phyloP scores from a whole-genome alignment of 345 rosid genomes.

The Populus tremula region DNA sequence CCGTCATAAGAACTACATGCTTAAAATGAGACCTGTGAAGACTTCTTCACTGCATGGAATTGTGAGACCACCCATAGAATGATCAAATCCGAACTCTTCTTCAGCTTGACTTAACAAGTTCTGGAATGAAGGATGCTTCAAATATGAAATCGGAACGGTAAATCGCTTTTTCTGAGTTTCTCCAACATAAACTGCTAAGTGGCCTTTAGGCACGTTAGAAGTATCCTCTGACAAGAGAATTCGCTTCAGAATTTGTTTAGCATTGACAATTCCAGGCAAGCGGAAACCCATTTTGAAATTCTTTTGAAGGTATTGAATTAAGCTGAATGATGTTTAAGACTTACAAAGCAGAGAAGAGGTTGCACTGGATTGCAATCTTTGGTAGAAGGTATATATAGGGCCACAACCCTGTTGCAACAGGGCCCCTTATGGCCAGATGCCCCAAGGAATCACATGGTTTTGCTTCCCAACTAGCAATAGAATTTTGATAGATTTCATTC shows the following conservation, averaged over 20 bases:
- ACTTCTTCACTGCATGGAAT: constrained; percentile 9
- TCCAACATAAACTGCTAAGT: constrained; percentile 27
- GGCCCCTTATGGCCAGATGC: not conserved
- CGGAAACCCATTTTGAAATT: constrained; percentile 11
- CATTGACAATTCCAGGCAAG: constrained; percentile 11
- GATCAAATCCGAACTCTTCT: constrained; percentile 15
- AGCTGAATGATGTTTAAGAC: not conserved
- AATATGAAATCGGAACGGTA: not conserved
- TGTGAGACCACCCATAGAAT: constrained; percentile 9
- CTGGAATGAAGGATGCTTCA: constrained; percentile 14
- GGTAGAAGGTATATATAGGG: not conserved
- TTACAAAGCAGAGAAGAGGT: not conserved
- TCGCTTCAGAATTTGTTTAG: constrained; percentile 2
- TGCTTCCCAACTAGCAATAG: not conserved
- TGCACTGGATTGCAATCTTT: not conserved
- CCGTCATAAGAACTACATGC: not conserved
- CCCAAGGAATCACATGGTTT: constrained; percentile 6
- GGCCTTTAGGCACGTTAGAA: constrained; percentile 32
- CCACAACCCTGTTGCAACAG: not conserved
- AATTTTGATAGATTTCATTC: not conserved
- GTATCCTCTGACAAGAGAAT: constrained; percentile 3
- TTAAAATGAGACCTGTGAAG: not conserved
- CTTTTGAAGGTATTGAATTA: not conserved
- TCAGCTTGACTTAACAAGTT: constrained; percentile 13
- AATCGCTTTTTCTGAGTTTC: constrained; percentile 15